Percentiles rank a stretch among this genome's conserved stretches.
These are phyloP conservation scores for Lactifluus volemus DNA, from an alignment of 768 basidiomycete species.

Conservation along the genomic window DNA sequence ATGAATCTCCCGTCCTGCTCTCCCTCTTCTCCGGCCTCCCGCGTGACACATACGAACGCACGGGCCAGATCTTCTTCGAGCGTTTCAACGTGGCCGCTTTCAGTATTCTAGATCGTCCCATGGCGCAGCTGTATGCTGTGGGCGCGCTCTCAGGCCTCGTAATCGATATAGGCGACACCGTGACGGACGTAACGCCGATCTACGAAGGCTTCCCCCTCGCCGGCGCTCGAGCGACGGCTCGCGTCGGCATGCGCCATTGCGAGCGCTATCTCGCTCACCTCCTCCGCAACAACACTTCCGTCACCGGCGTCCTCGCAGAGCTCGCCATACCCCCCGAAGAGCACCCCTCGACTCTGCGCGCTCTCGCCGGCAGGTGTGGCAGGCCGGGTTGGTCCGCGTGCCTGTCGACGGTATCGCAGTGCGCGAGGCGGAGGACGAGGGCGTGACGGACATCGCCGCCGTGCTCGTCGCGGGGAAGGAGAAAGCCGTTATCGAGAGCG, in stretches of 20 bases:
- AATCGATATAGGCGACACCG: constrained; percentile 70
- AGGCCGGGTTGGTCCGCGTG: constrained; percentile 60
- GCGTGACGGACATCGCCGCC: constrained; percentile 83
- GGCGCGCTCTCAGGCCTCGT: constrained; percentile 66
- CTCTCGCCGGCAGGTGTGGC: constrained; percentile 59
- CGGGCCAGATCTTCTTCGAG: constrained; percentile 85
- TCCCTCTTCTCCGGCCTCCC: constrained; percentile 59
- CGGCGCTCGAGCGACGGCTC: constrained; percentile 44
- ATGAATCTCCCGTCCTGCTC: constrained; percentile 80
- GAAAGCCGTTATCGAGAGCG: constrained; percentile 78
- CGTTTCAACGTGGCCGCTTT: constrained; percentile 86
- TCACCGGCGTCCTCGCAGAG: constrained; percentile 51
- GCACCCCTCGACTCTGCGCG: constrained; percentile 40
- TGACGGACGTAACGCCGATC: constrained; percentile 71
- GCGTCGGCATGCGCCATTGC: constrained; percentile 63
- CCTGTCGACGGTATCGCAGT: constrained; percentile 54
- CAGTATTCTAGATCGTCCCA: constrained; percentile 70
- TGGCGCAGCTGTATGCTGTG: constrained; percentile 75
- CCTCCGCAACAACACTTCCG: constrained; percentile 56
- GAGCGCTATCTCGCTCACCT: constrained; percentile 68
- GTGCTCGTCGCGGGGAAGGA: constrained; percentile 88
- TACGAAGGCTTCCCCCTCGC: constrained; percentile 62
- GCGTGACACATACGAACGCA: constrained; percentile 56
- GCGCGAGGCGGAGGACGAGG: constrained; percentile 60
- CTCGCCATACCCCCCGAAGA: constrained; percentile 27